Base-by-base conservation (phyloP, 441 rosid species). In the Rhodomyrtus psidioides region DNA sequence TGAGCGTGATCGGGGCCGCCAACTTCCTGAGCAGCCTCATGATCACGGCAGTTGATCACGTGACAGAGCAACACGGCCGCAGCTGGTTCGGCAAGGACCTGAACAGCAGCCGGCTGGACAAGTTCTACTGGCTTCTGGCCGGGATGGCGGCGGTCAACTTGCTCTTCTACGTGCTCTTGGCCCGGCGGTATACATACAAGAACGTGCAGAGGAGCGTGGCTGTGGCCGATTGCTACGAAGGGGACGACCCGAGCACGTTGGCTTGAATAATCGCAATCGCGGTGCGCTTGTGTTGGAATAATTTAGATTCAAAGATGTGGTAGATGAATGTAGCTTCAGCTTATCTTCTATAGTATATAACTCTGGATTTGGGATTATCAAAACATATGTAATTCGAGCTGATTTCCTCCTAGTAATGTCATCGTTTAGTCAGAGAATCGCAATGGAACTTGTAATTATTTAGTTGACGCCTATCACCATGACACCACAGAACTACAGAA, bases 11-110 rank as follows among this genome's bases (percentile, higher is more conserved):
- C 3, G 98, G 99, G 44, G 96, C 96, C 0, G 94, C 95, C 30
- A 96, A 91, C 86, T 96, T 97, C 88, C 84, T 91, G 0, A 96
- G 97, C 86, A 96, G 97, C 83, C 60, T 93, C 82, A 55, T 96
- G 88, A 96, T 97, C 86, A 93, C 96, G 19, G 46, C 88, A 1
- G 88, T 91, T n/a, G 99, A 95, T 90, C 91, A 84, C 79, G 49
- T 94, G 15, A 92, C 98, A 0, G 89, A 88, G 81, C 88, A 85
- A 44, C 70, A 87, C 3, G 98, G 98, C 19, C 89, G 76, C 88
- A 90, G 95, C 42, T 97, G 97, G 99, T 91, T 97, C 34, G 99
- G 99, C 1, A 93, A 93, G 84, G 96, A 96, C 81, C 91, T 95
- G 83, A 95, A 95, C 62, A 92, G 90, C 81, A 97, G 99, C 88